Base-by-base conservation (phyloP, 352 stramenopile species). In the Phytophthora cactorum region DNA sequence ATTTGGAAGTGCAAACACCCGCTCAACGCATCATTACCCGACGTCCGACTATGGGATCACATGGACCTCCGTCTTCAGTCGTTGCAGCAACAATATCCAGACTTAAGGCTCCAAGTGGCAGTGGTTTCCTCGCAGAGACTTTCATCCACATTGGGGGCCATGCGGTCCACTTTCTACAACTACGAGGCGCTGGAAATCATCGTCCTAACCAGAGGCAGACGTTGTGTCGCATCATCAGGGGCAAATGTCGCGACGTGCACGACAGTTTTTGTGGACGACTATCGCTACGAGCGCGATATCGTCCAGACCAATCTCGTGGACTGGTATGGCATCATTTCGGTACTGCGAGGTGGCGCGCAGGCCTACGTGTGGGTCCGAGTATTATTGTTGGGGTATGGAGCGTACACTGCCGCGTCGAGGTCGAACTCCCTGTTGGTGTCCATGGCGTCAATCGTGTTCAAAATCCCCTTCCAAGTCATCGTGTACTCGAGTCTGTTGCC, bases 401-500 rank as follows among this genome's bases (percentile, higher is more conserved):
- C 68, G n/a, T 65, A 62, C 17, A 45, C 28, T 15, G 43, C 36
- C 7, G 32, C 49, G 10, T 39, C 10, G 15, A 58, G 5, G n/a
- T 22, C 15, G 14, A 58, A 6, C 31, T 58, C 41, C 15, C 39
- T 46, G 9, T 27, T 74, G 8, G 1, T 36, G 6, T 63, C 46
- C 2, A 63, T 67, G 3, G 28, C 59, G 25, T 52, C 34, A 2
- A 82, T 74, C 3, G 29, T 86, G 31, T 39, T 81, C 7, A 74
- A 66, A 28, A 80, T 90, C 28, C 82, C 79, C 17, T 81, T 83
- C 29, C 74, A 90, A 47, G 72, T 82, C 0, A 66, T 89, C 29
- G 68, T 90, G 10, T 90, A 91, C 44, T 63, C 70, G 2, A 87
- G 72, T 11, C 67, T 71, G 17, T 63, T 90, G 29, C 79, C 81